Conservation (phyloP, 2,329 filamentous ascomycete species). For the Seiridium unicorne region DNA sequence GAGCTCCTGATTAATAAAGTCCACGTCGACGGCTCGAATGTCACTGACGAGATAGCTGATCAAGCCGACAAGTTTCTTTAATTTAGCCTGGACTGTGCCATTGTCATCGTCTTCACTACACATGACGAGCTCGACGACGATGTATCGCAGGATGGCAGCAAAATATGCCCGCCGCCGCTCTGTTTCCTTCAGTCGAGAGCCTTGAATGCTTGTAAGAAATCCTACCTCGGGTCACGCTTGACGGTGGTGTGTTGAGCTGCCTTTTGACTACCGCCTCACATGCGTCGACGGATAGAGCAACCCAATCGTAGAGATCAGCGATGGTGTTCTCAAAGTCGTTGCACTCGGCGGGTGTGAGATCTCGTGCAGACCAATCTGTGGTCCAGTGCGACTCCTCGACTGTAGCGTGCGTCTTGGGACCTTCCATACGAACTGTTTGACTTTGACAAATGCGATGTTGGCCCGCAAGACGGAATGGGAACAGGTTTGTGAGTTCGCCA, state of each 20-base stretch:
- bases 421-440: neutral
- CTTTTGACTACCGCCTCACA: neutral
- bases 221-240: neutral
- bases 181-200: neutral
- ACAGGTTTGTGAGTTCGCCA: too few species aligned
- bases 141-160: neutral
- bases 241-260: neutral
- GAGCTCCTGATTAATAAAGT: neutral
- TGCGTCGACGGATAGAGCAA: neutral
- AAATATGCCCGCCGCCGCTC: neutral
- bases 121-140: neutral
- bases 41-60: neutral
- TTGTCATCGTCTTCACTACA: neutral
- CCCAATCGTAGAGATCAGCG: neutral
- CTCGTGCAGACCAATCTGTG: neutral
- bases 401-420: neutral
- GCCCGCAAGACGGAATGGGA: too few species aligned
- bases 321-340: neutral
- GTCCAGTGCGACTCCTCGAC: neutral
- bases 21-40: neutral
- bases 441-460: too few species aligned
- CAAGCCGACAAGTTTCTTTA: neutral
- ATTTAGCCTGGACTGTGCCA: neutral
- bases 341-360: neutral
- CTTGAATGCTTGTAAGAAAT: neutral